phyloP scores from a whole-genome alignment of 306 rosid species.

The Malus asiatica region DNA sequence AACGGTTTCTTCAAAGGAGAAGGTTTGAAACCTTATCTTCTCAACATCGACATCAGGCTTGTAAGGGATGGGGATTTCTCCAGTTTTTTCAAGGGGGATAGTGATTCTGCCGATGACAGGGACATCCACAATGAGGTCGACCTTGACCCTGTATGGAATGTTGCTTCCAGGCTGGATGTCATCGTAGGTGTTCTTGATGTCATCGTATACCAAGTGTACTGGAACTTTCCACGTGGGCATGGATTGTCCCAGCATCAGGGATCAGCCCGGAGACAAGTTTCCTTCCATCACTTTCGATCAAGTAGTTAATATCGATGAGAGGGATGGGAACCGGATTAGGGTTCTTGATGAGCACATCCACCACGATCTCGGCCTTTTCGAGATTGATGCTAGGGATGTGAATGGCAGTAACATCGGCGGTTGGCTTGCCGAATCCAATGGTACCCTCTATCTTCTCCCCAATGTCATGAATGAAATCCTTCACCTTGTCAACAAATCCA shows the following conservation, averaged over 20 bases:
- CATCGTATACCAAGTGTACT: conserved; percentile 60
- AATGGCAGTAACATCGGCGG: conserved; percentile 64
- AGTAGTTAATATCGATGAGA: conserved; percentile 65
- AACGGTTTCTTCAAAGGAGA: conserved; percentile 83
- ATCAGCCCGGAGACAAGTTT: conserved; percentile 82
- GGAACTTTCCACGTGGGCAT: conserved; percentile 83
- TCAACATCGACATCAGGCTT: conserved; percentile 91
- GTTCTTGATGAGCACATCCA: conserved; percentile 82
- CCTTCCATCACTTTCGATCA: conserved; percentile 87
- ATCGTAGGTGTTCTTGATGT: conserved; percentile 62
- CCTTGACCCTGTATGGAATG: conserved; percentile 72
- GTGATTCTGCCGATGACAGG: conserved; percentile 83
- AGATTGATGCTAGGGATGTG: conserved; percentile 65
- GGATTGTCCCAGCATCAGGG: conserved; percentile 90
- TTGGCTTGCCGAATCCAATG: conserved; percentile 89
- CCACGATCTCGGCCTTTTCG: conserved; percentile 63
- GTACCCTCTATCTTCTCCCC: conserved; percentile 89
- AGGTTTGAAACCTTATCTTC: conserved; percentile 60
- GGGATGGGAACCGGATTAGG: conserved; percentile 95
- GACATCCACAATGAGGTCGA: conserved; percentile 78
- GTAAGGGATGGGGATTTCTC: conserved; percentile 91
- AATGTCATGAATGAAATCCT: conserved; percentile 87
- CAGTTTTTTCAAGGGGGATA: conserved; percentile 79
- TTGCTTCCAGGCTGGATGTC: conserved; percentile 81
- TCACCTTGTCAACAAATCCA: conserved; percentile 79